These are phyloP conservation scores for Spathaspora hagerdaliae DNA, from an alignment of 805 yeast genomes.

Conservation along the genomic window DNA sequence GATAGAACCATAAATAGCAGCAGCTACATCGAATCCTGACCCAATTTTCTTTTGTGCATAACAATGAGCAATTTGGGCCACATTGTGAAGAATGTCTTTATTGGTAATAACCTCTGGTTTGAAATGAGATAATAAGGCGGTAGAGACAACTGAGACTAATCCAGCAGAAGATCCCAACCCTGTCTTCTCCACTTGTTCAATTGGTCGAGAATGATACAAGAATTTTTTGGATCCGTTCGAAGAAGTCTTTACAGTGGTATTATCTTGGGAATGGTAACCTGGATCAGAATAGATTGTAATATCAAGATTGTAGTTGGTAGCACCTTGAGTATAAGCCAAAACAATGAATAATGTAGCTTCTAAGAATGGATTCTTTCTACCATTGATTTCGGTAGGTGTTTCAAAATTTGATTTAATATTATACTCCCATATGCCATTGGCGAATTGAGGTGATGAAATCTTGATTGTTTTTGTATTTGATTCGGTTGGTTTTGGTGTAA, in stretches of 20 bases:
- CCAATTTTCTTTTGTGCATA: slow-evolving; percentile 94
- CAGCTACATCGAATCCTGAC: slow-evolving; percentile 95
- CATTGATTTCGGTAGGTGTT: slow-evolving; percentile 23
- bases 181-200: slow-evolving; percentile 80
- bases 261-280: slow-evolving; percentile 79
- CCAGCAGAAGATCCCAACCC: slow-evolving; percentile 98
- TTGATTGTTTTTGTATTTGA: slow-evolving; percentile 22
- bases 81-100: slow-evolving; percentile 58
- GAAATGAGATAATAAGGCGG: slow-evolving; percentile 59
- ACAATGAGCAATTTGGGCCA: slow-evolving; percentile 88
- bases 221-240: slow-evolving; percentile 43
- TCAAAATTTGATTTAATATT: slow-evolving; percentile 14
- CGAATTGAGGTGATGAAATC: slow-evolving; percentile 75
- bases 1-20: slow-evolving; percentile 90
- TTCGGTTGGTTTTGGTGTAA: slow-evolving; percentile 1
- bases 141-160: slow-evolving; percentile 71
- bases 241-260: slow-evolving; percentile 33
- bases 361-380: slow-evolving; percentile 65
- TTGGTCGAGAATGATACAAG: slow-evolving; percentile 54
- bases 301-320: slow-evolving; percentile 24
- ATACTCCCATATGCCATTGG: slow-evolving; percentile 66
- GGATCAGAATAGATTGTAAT: slow-evolving; percentile 79
- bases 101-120: slow-evolving; percentile 10
- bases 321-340: slow-evolving; percentile 46
- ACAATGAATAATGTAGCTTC: slow-evolving; percentile 58